Evolutionary conservation across 2,329 filamentous ascomycete species (phyloP).

Genomic region (Pseudogymnoascus sp.): DNA sequence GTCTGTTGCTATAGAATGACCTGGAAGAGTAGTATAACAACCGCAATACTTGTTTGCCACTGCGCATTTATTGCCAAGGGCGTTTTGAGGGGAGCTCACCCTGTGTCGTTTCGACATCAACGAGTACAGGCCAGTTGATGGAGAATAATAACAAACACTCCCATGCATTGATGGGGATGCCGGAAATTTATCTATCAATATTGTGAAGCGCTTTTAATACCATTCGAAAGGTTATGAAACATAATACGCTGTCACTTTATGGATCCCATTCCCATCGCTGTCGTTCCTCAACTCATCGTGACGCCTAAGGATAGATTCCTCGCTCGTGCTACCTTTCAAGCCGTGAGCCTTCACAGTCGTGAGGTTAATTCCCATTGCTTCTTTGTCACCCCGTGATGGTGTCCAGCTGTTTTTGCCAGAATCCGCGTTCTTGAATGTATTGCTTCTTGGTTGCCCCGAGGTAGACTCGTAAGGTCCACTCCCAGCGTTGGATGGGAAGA

Average conservation of each 20-base stretch:
- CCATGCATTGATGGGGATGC: background rate
- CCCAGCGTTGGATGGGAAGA: slow-evolving; percentile 15
- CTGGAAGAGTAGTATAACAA: background rate
- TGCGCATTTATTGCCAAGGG: too few species aligned
- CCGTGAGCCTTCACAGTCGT: background rate
- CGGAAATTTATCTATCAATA: background rate
- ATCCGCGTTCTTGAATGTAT: slow-evolving; percentile 10
- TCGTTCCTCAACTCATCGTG: background rate
- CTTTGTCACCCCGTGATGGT: slow-evolving; percentile 7
- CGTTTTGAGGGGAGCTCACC: too few species aligned
- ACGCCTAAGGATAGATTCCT: slow-evolving; percentile 12
- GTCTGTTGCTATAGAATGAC: background rate
- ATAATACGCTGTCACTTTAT: background rate
- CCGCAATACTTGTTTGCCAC: too few species aligned
- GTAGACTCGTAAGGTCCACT: background rate
- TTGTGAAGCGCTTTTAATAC: background rate
- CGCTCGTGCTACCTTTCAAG: slow-evolving; percentile 9
- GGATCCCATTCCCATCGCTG: background rate
- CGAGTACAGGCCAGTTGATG: too few species aligned
- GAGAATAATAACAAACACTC: too few species aligned
- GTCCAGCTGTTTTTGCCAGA: slow-evolving; percentile 14
- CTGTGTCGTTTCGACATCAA: too few species aligned
- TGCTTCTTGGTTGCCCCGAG: background rate
- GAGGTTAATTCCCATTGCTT: slow-evolving; percentile 4
- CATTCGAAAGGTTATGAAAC: background rate